These are phyloP conservation scores for Starmerella khaoyaiensis DNA, from an alignment of 805 yeast genomes.

Conservation along the genomic window DNA sequence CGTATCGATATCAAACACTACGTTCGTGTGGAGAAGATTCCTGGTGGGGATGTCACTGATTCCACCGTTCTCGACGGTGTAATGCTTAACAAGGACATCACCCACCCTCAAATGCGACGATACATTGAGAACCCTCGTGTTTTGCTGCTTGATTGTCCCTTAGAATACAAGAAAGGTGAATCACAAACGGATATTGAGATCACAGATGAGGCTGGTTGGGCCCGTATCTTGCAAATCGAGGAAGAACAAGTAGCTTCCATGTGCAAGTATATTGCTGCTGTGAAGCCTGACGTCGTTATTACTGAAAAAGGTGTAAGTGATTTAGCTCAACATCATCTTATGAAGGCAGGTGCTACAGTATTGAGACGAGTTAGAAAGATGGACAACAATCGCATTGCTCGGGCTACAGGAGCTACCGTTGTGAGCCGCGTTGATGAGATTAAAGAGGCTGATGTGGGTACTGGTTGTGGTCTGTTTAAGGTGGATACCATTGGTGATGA, in stretches of 20 bases:
- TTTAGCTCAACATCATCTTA: slow-evolving; percentile 88
- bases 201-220: slow-evolving; percentile 93
- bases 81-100: slow-evolving; percentile 86
- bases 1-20: slow-evolving; percentile 79
- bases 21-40: slow-evolving; percentile 86
- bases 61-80: slow-evolving; percentile 82
- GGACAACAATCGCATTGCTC: slow-evolving; percentile 90
- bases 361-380: slow-evolving; percentile 90
- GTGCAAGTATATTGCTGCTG: slow-evolving; percentile 72
- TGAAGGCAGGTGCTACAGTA: slow-evolving; percentile 86
- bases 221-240: slow-evolving; percentile 84
- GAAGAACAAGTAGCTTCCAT: slow-evolving; percentile 87
- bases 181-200: slow-evolving; percentile 97
- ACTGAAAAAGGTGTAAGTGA: slow-evolving; percentile 98
- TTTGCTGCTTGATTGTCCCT: slow-evolving; percentile 83
- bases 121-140: slow-evolving; percentile 77
- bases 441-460: slow-evolving; percentile 81
- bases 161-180: slow-evolving; percentile 98
- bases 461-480: slow-evolving; percentile 77
- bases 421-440: slow-evolving; percentile 92
- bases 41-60: slow-evolving; percentile 95
- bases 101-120: slow-evolving; percentile 98
- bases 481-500: slow-evolving; percentile 96
- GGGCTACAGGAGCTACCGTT: slow-evolving; percentile 95
- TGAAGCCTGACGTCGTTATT: slow-evolving; percentile 86